Percentiles rank a stretch among this genome's conserved stretches.
These are phyloP conservation scores for Ramularia collo-cygni DNA, from an alignment of 2,329 filamentous ascomycete genomes.

Conservation along the genomic window DNA sequence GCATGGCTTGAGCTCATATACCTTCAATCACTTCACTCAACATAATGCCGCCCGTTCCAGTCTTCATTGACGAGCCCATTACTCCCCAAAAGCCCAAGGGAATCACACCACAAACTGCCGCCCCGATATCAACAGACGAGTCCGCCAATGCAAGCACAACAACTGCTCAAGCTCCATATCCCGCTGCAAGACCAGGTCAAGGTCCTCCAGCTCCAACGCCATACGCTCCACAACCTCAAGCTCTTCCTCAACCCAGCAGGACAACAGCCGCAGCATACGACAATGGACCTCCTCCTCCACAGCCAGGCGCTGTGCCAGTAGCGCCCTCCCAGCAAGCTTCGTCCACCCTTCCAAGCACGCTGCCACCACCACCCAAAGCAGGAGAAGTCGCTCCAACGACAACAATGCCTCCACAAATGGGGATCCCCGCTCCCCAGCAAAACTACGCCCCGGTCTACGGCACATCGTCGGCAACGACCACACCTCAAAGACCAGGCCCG, in stretches of 20 bases:
- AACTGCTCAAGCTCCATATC: conserved; percentile 20
- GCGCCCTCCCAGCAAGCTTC: conserved; percentile 25
- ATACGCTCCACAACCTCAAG: conserved; percentile 19
- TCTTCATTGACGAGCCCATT: conserved; percentile 43
- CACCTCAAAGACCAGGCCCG: conserved; percentile 20
- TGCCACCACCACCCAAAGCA: conserved; percentile 36
- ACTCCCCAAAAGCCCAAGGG: conserved; percentile 33
- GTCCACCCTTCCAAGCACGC: conserved; percentile 10
- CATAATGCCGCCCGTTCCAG: conserved; percentile 41
- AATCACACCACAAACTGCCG: conserved; percentile 33
- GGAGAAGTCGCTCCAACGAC: conserved; percentile 24
- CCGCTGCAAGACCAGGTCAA: conserved; percentile 26
- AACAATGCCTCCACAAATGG: conserved; percentile 36
- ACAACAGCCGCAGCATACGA: conserved; percentile 15
- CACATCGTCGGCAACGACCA: conserved; percentile 24
- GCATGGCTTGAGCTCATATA: too few relatives aligned
- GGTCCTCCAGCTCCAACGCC: conserved; percentile 28
- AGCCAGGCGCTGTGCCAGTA: conserved; percentile 37
- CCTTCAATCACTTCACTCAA: neutral
- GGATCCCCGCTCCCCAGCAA: conserved; percentile 32
- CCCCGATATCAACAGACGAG: conserved; percentile 15
- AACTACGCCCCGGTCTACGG: conserved; percentile 35
- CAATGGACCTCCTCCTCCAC: conserved; percentile 33
- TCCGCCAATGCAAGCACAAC: conserved; percentile 19
- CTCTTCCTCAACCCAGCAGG: conserved; percentile 24